Base-by-base conservation (phyloP, 2,329 filamentous ascomycete genomes). In the Neoarthrinium moseri region DNA sequence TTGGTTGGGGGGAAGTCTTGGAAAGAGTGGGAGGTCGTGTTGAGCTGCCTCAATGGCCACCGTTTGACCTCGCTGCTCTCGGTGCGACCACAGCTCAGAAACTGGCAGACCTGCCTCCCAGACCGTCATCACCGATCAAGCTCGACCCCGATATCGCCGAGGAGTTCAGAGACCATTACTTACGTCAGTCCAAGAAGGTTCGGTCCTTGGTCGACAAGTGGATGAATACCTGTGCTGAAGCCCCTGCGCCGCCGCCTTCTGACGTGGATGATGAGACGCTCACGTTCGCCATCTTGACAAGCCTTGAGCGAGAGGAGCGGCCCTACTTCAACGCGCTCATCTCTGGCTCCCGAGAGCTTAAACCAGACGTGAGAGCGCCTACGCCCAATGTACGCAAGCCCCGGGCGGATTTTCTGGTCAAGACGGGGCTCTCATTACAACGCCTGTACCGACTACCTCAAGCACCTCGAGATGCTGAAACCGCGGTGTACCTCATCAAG, bases 221-320 rank as follows among this genome's bases (percentile, higher is more conserved):
- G 92, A 81, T 97, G 51, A 85, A 80, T 27, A 86, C 82, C 49
- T 92, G 92, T 56, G 84, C 85, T 24, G 86, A 91, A 50, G 79
- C 82, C 13, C 80, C 86, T 2, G 81, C 81, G 2, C 86, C 85
- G 42, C 85, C 89, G 2, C 91, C 91, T 0, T 86, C 91, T 50
- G 92, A 96, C 48, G 87, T 96, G 5, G 92, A 96, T 58, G 91
- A 96, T 51, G 92, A 96, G 68, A 97, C 92, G 0, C 72, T 97
- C 27, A 87, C 87, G 3, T 96, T 97, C 68, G 91, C 92, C 44
- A 95, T 97, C 65, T 74, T 96, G 48, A 97, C 92, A 8, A 91
- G 90, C 60, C 77, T 97, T 11, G 83, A 87, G 42, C 72, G 82
- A 3, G 80, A 87, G 33, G 84, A 95, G 55, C 81, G 89, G 17